Evolutionary conservation across 2,329 filamentous ascomycete genomes (phyloP), one percentile per base, ranked within the genome.

Genomic region (Colletotrichum eremochloae): DNA sequence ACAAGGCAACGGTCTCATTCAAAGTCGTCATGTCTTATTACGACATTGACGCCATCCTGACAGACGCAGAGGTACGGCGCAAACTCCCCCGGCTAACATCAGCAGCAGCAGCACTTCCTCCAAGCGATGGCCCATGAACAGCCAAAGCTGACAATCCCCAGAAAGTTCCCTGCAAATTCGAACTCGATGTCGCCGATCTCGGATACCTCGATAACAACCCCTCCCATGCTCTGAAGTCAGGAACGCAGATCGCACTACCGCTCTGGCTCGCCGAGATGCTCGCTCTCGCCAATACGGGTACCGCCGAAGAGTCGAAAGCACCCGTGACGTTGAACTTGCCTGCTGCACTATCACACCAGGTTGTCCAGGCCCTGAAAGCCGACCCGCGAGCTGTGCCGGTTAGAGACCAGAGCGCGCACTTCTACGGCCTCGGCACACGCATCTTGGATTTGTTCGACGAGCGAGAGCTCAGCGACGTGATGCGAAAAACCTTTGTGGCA

Each of bases 201-300:
- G 95, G 95, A 76, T 94, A 97, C 81, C 88, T 99, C 72, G 95
- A 97, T 83, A 95, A 95, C 78, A 96, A 94, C 78, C 88, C 93
- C 33, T 80, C 82, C 2, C 84, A 87, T 42, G 83, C 93, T 80
- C 91, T 98, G 77, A 96, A 96, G 81, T 84, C 91, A 67, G 93
- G 94, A 72, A 96, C 94, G 0, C 91, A 92, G 55, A 87, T 98
- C 58, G 89, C 93, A 74, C 90, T 98, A 1, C 96, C 96, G 2
- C 88, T 98, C 75, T 99, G 96, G 96, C 91, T 99, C 15, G 95
- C 93, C 76, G 94, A 97, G 82, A 96, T 98, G 89, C 93, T 99
- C 64, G 94, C 94, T 40, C 89, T 97, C 56, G 91, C 89, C 74
- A 87, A 86, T 38, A 82, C 82, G 12, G 77, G 75, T 57, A 79